phyloP scores from a whole-genome alignment of 2,329 filamentous ascomycete species.

The Fusarium sublunatum region DNA sequence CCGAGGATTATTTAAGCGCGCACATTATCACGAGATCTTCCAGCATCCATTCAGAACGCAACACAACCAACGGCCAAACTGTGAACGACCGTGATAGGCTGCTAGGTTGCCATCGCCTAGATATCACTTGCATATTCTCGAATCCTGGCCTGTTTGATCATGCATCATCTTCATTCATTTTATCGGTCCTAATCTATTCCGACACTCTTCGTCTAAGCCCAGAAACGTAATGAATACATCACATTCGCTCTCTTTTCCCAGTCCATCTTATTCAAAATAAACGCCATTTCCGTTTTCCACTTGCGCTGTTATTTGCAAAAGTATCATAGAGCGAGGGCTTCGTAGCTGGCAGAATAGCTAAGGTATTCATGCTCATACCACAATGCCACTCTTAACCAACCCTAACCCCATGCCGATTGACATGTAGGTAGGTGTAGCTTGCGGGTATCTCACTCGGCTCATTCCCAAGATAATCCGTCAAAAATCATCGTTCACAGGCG shows the following conservation, averaged over 20 bases:
- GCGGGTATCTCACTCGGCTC: slow-evolving; percentile 38
- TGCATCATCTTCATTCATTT: slow-evolving; percentile 30
- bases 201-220: slow-evolving; percentile 36
- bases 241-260: slow-evolving; percentile 22
- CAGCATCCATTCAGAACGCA: slow-evolving; percentile 28
- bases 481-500: slow-evolving; percentile 58
- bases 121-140: slow-evolving; percentile 35
- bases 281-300: slow-evolving; percentile 36
- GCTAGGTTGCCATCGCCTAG: slow-evolving; percentile 14
- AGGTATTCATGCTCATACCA: slow-evolving; percentile 14
- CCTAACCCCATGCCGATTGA: slow-evolving; percentile 10
- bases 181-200: slow-evolving; percentile 36
- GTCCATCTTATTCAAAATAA: slow-evolving; percentile 34
- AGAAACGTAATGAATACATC: slow-evolving; percentile 16
- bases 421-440: slow-evolving; percentile 20
- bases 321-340: slow-evolving; percentile 26
- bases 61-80: slow-evolving; percentile 30
- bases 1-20: slow-evolving; percentile 31
- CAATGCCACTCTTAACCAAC: slow-evolving; percentile 10
- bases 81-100: slow-evolving; percentile 24
- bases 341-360: neutral
- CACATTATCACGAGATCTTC: slow-evolving; percentile 26
- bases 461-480: slow-evolving; percentile 15
- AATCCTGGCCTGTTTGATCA: slow-evolving; percentile 24
- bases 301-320: slow-evolving; percentile 34